Conservation (phyloP, 2,329 filamentous ascomycete species). For the Mycocentrospora acerina region DNA sequence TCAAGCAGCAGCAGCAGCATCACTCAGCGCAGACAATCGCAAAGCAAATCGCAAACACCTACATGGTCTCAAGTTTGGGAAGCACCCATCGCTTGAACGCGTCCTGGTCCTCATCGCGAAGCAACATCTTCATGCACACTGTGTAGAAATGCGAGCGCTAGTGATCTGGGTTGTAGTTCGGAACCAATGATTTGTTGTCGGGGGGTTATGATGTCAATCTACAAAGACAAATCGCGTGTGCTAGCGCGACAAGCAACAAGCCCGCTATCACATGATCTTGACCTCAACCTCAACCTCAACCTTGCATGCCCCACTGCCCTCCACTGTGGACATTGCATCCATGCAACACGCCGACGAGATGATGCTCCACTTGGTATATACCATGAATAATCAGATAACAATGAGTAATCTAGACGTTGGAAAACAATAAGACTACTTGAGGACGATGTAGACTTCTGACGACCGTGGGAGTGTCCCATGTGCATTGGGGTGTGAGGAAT, state of each 20-base stretch:
- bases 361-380: too few species aligned
- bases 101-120: constrained; percentile 56
- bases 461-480: too few species aligned
- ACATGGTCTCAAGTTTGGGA: constrained; percentile 75
- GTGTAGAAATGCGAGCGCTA: constrained; percentile 1
- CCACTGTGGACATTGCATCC: constrained; percentile 8
- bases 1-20: too few species aligned
- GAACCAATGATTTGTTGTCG: not conserved
- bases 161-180: not conserved
- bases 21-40: too few species aligned
- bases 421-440: too few species aligned
- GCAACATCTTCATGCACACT: constrained; percentile 48
- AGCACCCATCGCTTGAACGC: constrained; percentile 76
- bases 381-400: too few species aligned
- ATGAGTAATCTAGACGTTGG: too few species aligned
- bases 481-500: too few species aligned
- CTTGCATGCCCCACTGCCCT: constrained; percentile 15
- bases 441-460: too few species aligned
- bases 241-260: constrained; percentile 3
- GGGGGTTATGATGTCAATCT: not conserved
- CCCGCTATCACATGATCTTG: constrained; percentile 19
- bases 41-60: constrained; percentile 33
- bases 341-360: too few species aligned
- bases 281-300: too few species aligned
- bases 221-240: constrained; percentile 12